phyloP scores from a whole-genome alignment of 108 stramenopile species.

The Mayamaea pseudoterrestris region DNA sequence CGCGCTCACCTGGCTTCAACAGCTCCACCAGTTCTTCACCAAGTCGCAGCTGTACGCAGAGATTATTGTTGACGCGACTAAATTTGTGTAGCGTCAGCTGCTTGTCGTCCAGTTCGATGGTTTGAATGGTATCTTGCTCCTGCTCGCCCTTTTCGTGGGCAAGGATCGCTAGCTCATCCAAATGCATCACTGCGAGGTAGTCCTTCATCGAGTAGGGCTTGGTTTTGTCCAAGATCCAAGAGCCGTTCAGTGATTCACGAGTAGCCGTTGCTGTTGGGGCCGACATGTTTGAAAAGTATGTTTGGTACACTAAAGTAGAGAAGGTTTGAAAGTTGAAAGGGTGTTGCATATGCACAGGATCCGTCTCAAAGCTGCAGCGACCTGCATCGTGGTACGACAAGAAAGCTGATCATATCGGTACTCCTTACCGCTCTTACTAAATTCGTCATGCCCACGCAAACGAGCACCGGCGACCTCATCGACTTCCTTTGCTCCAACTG shows the following conservation, averaged over 20 bases:
- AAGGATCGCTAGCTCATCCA: constrained; percentile 68
- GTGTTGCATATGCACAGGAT: no score
- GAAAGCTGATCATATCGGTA: no score
- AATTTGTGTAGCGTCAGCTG: constrained; percentile 48
- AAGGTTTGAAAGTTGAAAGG: no score
- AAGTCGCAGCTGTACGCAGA: constrained; percentile 48
- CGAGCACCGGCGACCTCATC: no score
- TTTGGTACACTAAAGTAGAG: no score
- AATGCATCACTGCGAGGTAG: constrained; percentile 65
- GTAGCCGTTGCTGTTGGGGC: no score
- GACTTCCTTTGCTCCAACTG: no score
- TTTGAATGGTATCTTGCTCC: constrained; percentile 61
- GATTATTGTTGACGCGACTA: constrained; percentile 65
- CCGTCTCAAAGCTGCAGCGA: no score
- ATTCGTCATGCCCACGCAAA: no score
- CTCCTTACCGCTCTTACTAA: no score
- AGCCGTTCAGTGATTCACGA: constrained; percentile 50
- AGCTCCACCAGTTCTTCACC: constrained; percentile 32
- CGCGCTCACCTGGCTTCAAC: constrained; percentile 48
- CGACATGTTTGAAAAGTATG: no score
- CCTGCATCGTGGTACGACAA: no score
- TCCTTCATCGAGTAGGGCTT: constrained; percentile 60
- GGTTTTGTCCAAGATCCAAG: constrained; percentile 68
- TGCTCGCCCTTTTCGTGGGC: constrained; percentile 78
- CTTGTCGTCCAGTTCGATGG: constrained; percentile 29